A percentile compares a stretch with the other conserved stretches of the same genome.
phyloP scores from a whole-genome alignment of 2,329 filamentous ascomycete species.

The Trichophyton rubrum region DNA sequence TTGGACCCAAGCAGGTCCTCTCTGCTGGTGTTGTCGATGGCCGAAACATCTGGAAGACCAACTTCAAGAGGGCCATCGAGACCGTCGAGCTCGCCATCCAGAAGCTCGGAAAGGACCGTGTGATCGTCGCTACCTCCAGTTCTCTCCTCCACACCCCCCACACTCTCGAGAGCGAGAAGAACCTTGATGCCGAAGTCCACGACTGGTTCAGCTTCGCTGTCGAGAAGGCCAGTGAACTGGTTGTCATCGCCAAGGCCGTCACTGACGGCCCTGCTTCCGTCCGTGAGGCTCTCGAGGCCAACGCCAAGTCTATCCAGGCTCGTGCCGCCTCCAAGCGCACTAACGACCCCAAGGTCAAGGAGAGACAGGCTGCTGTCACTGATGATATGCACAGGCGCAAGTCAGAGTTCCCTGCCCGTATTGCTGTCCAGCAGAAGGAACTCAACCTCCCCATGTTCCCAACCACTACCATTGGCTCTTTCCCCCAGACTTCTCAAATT shows the following conservation, averaged over 20 bases:
- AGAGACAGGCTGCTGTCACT: conserved; percentile 80
- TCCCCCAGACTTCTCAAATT: conserved; percentile 99
- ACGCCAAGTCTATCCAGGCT: conserved; percentile 84
- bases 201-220: conserved; percentile 98
- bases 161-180: conserved; percentile 97
- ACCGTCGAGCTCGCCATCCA: conserved; percentile 78
- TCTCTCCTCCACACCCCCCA: conserved; percentile 97
- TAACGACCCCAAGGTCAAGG: conserved; percentile 96
- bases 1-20: conserved; percentile 79
- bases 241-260: conserved; percentile 91
- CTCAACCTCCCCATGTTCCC: conserved; percentile 94
- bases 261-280: conserved; percentile 83
- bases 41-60: conserved; percentile 99
- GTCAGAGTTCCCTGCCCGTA: conserved; percentile 74
- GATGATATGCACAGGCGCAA: conserved; percentile 81
- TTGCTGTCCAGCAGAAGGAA: conserved; percentile 77
- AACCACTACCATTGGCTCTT: conserved; percentile 97
- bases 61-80: conserved; percentile 92
- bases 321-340: conserved; percentile 87
- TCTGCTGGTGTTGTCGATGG: conserved; percentile 96
- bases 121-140: conserved; percentile 92
- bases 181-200: conserved; percentile 79
- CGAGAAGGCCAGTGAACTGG: conserved; percentile 86
- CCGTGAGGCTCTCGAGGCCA: conserved; percentile 81
- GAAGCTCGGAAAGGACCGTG: conserved; percentile 93